phyloP scores from a whole-genome alignment of 129 eudicot genomes.

The Escallonia rubra region DNA sequence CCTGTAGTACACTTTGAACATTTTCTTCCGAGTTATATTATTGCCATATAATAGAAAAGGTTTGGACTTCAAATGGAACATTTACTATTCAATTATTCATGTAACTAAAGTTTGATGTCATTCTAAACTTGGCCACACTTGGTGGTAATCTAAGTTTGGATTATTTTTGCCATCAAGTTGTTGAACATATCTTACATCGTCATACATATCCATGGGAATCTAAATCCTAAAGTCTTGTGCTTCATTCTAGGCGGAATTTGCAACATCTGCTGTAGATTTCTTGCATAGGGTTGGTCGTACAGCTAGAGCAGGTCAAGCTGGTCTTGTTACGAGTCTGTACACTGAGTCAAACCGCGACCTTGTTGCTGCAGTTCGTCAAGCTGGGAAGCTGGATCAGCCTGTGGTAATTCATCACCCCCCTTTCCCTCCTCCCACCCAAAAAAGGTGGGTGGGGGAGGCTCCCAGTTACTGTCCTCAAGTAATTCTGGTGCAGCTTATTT shows the following conservation, averaged over 20 bases:
- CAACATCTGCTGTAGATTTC: conserved; percentile 88
- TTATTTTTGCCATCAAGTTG: too few relatives aligned
- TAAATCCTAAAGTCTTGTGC: conserved; percentile 1
- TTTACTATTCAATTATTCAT: too few relatives aligned
- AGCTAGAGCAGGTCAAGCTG: conserved; percentile 92
- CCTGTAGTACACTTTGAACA: too few relatives aligned
- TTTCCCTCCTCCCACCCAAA: background rate
- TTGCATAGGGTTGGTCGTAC: conserved; percentile 95
- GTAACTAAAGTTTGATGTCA: too few relatives aligned
- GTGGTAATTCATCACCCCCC: conserved; percentile 45
- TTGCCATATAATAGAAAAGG: too few relatives aligned
- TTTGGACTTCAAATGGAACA: too few relatives aligned
- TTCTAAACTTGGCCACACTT: background rate
- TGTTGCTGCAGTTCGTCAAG: conserved; percentile 83
- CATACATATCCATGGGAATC: background rate
- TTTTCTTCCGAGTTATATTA: too few relatives aligned
- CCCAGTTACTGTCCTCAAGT: background rate
- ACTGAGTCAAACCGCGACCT: conserved; percentile 73
- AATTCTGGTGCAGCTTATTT: too few relatives aligned
- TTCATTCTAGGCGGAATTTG: conserved; percentile 80
- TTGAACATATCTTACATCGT: too few relatives aligned
- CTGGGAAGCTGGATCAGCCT: conserved; percentile 65
- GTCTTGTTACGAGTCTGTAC: conserved; percentile 85
- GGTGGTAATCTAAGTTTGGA: background rate
- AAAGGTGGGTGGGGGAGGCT: background rate